Evolutionary conservation across 2,329 filamentous ascomycete species (phyloP).

Genomic region (Aureobasidium sp.): DNA sequence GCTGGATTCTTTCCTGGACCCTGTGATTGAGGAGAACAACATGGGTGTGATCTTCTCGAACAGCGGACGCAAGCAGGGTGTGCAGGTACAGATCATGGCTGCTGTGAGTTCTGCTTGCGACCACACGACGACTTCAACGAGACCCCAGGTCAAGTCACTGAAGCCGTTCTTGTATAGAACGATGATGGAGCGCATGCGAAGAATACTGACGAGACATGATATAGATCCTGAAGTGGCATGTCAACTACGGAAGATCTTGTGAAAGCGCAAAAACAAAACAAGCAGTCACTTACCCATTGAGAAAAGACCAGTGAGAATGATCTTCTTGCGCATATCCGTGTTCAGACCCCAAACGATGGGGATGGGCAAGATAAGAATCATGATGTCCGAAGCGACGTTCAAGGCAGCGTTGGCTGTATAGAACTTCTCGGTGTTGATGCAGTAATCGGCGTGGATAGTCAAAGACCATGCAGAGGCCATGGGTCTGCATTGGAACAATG

Average conservation of each 20-base stretch:
- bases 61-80: slow-evolving; percentile 4
- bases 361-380: slow-evolving; percentile 51
- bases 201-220: slow-evolving; percentile 8
- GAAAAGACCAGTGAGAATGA: slow-evolving; percentile 42
- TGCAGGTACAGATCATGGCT: slow-evolving; percentile 9
- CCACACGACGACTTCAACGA: slow-evolving; percentile 5
- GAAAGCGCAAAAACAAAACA: background rate
- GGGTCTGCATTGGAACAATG: slow-evolving; percentile 9
- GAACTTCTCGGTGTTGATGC: slow-evolving; percentile 1
- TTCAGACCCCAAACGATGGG: slow-evolving; percentile 44
- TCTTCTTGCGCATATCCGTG: slow-evolving; percentile 43
- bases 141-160: slow-evolving; percentile 2
- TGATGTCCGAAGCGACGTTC: slow-evolving; percentile 33
- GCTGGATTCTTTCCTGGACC: background rate
- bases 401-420: slow-evolving; percentile 10
- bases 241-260: background rate
- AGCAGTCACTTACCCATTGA: slow-evolving; percentile 31
- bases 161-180: background rate
- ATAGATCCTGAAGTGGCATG: background rate
- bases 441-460: background rate
- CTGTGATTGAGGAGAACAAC: background rate
- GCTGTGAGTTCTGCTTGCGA: slow-evolving; percentile 3
- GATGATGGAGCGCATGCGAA: slow-evolving; percentile 9
- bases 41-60: slow-evolving; percentile 1
- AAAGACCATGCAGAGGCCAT: slow-evolving; percentile 3